phyloP scores from a whole-genome alignment of 306 rosid genomes.

The Neltuma alba region DNA sequence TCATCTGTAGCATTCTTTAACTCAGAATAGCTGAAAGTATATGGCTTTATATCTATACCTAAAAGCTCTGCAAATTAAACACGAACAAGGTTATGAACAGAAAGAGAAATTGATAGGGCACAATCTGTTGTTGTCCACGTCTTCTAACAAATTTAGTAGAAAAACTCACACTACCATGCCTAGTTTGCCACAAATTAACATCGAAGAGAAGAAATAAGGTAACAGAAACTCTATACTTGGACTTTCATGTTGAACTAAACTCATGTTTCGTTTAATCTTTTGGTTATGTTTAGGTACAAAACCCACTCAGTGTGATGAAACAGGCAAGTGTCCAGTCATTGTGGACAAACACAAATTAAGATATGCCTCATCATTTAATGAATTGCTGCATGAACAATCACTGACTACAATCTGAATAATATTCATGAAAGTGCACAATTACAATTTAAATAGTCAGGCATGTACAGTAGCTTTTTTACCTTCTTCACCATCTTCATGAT shows the following conservation, averaged over 20 bases:
- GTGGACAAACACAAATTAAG: not conserved
- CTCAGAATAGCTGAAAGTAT: constrained; percentile 67
- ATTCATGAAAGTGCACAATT: not conserved
- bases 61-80: constrained; percentile 57
- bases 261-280: not conserved
- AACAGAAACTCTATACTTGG: not conserved
- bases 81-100: constrained; percentile 24
- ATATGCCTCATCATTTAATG: not conserved
- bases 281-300: not conserved
- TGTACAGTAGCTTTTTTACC: constrained; percentile 45
- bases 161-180: not conserved
- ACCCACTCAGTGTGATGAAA: not conserved
- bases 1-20: constrained; percentile 68
- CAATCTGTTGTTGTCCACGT: not conserved
- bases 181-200: not conserved
- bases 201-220: not conserved
- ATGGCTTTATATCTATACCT: constrained; percentile 69
- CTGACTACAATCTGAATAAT: not conserved
- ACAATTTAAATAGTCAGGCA: constrained; percentile 17
- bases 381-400: not conserved
- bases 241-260: not conserved
- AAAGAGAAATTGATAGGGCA: not conserved
- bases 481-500: constrained; percentile 38
- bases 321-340: not conserved
- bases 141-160: not conserved